A percentile compares a stretch with the other conserved stretches of the same genome.
Evolutionary conservation across 2,329 filamentous ascomycete genomes (phyloP).

Genomic region (Cryphonectria carpinicola): DNA sequence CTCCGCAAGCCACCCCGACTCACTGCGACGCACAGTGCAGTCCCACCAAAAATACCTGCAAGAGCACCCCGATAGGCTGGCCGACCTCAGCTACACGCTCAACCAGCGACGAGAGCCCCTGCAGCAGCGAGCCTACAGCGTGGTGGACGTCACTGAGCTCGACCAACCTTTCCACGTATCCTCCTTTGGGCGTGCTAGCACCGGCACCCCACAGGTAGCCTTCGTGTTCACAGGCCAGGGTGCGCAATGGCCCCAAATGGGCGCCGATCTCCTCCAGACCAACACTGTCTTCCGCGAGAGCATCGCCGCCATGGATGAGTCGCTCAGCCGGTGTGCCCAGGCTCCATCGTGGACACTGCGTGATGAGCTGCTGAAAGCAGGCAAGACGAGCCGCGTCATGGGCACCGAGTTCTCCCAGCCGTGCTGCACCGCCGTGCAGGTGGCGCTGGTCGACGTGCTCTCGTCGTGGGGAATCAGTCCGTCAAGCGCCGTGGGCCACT

Average conservation of each 20-base stretch:
- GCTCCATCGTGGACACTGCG: not conserved
- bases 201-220: not conserved
- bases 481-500: slow-evolving; percentile 38
- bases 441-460: slow-evolving; percentile 37
- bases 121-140: not conserved
- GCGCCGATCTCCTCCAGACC: slow-evolving; percentile 34
- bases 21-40: not conserved
- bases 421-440: slow-evolving; percentile 38
- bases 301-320: not conserved
- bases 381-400: slow-evolving; percentile 28
- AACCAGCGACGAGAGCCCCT: not conserved
- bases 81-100: slow-evolving; percentile 18
- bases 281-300: slow-evolving; percentile 22
- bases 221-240: slow-evolving; percentile 33
- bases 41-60: not conserved
- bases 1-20: slow-evolving; percentile 14
- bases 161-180: not conserved
- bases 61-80: not conserved
- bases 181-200: not conserved
- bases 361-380: slow-evolving; percentile 32
- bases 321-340: not conserved
- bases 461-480: slow-evolving; percentile 32
- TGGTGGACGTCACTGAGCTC: not conserved
- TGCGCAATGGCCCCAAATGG: slow-evolving; percentile 38
- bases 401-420: slow-evolving; percentile 39